These are phyloP conservation scores for Croton laevigatus DNA, from an alignment of 441 rosid species.

Conservation along the genomic window DNA sequence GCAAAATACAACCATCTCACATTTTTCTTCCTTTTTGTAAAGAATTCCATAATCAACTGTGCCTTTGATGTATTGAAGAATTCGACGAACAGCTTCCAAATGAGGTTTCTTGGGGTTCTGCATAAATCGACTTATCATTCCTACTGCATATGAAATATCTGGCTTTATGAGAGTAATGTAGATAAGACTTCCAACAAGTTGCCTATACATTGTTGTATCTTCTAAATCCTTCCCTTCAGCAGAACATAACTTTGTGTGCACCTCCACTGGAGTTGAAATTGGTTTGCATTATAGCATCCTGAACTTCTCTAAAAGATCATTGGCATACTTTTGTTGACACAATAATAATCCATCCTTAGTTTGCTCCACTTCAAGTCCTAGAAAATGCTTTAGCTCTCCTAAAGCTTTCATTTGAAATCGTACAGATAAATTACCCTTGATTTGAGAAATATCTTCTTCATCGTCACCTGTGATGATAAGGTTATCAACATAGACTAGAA, in stretches of 20 bases:
- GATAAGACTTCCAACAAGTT: neutral
- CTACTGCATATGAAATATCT: too few relatives aligned
- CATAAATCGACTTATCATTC: neutral
- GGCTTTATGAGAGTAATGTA: neutral
- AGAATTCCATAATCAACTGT: neutral
- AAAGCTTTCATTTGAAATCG: neutral
- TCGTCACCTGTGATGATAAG: too few relatives aligned
- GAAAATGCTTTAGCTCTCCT: neutral
- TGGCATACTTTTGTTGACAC: neutral
- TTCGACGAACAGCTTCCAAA: neutral
- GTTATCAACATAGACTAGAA: too few relatives aligned
- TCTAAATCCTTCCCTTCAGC: too few relatives aligned
- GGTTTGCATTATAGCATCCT: neutral
- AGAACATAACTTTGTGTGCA: neutral
- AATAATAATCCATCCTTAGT: neutral
- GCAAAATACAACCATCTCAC: neutral
- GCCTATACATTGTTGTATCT: too few relatives aligned
- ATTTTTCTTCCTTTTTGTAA: neutral
- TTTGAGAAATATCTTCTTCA: too few relatives aligned
- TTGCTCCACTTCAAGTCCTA: neutral
- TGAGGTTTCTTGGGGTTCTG: neutral
- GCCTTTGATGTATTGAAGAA: too few relatives aligned
- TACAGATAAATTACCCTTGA: neutral
- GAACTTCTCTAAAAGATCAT: too few relatives aligned
- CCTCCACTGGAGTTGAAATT: neutral